Conservation (phyloP, 805 yeast genomes). For the Ogataea parapolymorpha region DNA sequence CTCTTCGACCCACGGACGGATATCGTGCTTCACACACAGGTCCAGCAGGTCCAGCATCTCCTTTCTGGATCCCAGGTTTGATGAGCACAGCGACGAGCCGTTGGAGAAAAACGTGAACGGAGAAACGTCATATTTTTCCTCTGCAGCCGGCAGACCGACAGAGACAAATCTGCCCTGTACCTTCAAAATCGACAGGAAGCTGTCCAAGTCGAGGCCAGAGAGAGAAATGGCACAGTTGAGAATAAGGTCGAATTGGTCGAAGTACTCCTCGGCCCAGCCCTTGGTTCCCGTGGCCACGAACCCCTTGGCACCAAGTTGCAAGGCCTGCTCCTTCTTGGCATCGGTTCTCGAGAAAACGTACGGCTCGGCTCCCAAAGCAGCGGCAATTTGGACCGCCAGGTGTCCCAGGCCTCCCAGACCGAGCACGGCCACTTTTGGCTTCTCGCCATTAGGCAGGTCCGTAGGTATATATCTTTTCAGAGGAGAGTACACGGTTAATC, state of each 20-base stretch:
- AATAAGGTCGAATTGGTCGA: constrained; percentile 38
- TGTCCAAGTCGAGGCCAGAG: constrained; percentile 35
- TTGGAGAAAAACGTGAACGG: constrained; percentile 51
- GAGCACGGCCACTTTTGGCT: constrained; percentile 38
- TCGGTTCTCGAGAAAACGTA: constrained; percentile 42
- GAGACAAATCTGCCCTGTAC: constrained; percentile 42
- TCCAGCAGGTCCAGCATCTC: constrained; percentile 47
- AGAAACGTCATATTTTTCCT: constrained; percentile 40
- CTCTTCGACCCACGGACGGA: constrained; percentile 51
- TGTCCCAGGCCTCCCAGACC: constrained; percentile 50
- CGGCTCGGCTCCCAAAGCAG: constrained; percentile 45
- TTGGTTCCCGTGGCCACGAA: constrained; percentile 45
- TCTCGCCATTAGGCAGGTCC: constrained; percentile 28
- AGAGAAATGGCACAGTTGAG: constrained; percentile 42
- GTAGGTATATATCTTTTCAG: constrained; percentile 38
- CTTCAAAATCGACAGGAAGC: constrained; percentile 33
- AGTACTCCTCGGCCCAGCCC: constrained; percentile 37
- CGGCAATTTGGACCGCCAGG: constrained; percentile 42
- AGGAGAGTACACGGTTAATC: constrained; percentile 49
- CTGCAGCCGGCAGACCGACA: constrained; percentile 45
- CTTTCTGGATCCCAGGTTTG: constrained; percentile 45
- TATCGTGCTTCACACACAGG: constrained; percentile 41
- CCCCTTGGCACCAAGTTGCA: constrained; percentile 38
- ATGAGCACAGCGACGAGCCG: constrained; percentile 43
- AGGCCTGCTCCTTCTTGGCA: constrained; percentile 39